Conservation (phyloP, 345 rosid genomes). For the Brassica rapa region DNA sequence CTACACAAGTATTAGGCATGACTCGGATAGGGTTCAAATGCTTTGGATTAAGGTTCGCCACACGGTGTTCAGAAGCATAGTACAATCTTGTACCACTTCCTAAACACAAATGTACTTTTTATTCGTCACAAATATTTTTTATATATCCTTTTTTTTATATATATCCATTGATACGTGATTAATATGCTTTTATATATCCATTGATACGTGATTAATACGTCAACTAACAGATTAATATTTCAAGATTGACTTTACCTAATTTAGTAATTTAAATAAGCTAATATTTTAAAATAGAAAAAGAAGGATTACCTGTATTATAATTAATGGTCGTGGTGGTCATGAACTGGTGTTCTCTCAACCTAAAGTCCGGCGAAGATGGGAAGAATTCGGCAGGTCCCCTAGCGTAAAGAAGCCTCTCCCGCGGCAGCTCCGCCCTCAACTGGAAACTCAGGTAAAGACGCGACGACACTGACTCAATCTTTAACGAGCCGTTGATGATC, state of each 20-base stretch:
- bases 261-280: not conserved
- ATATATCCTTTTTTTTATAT: no score
- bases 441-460: conserved; percentile 72
- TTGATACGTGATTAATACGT: no score
- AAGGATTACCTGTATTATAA: conserved; percentile 61
- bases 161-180: no score
- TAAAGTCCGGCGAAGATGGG: conserved; percentile 51
- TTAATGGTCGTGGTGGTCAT: conserved; percentile 51
- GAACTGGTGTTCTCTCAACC: conserved; percentile 55
- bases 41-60: not conserved
- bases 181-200: no score
- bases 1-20: no score
- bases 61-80: not conserved
- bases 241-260: conserved; percentile 13
- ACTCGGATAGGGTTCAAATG: not conserved
- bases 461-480: conserved; percentile 49
- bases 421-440: conserved; percentile 50
- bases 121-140: not conserved
- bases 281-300: not conserved
- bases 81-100: not conserved
- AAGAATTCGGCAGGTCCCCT: conserved; percentile 50
- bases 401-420: conserved; percentile 54
- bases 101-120: not conserved
- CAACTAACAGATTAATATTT: not conserved
- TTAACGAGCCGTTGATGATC: conserved; percentile 38